Evolutionary conservation across 169 alveolate genomes (phyloP), one percentile per base, ranked within the genome.

Genomic region (Cryptosporidium andersoni): DNA sequence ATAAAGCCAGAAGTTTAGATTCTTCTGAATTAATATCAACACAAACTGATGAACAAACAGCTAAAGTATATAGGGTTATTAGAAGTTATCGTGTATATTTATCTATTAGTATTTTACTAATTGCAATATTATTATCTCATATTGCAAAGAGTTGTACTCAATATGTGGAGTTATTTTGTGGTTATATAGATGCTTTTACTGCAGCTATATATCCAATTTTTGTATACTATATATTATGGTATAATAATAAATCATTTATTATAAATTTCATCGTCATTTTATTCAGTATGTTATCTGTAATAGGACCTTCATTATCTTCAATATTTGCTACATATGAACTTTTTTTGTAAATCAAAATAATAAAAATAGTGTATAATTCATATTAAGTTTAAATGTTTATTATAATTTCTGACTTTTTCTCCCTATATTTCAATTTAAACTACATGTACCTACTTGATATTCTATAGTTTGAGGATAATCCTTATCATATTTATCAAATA

Each of bases 141-240:
- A 68, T 74, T 45, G 85, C 85, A 56, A 74, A 55, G 47, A 45
- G 74, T n/a, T 74, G 85, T 60, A 74, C 85, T 56, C 85, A 74
- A 48, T 74, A 74, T 74, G 85, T 74, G 7, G 85, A 74, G 37
- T 39, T 74, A 16, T 74, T 74, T 62, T 74, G 85, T 36, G 85
- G 85, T 16, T 74, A 74, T 51, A 74, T 74, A 58, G 85, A 74
- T 25, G 85, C 85, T 14, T 74, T 74, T 37, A 74, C 85, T 37
- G 85, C 85, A 6, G 55, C 85, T 2, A 74, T 74, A 3, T 74
- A 74, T 51, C 85, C 85, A 45, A n/a, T 74, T 40, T 74, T 74
- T 43, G 67, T 74, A 25, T 74, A 74, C 40, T 39, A 45, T 25
- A 74, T 74, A 4, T 25, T 74, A 43, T 74, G 85, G 85, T 55